Evolutionary conservation across 257 asterid genomes (phyloP).

Genomic region (Petunia axillaris): DNA sequence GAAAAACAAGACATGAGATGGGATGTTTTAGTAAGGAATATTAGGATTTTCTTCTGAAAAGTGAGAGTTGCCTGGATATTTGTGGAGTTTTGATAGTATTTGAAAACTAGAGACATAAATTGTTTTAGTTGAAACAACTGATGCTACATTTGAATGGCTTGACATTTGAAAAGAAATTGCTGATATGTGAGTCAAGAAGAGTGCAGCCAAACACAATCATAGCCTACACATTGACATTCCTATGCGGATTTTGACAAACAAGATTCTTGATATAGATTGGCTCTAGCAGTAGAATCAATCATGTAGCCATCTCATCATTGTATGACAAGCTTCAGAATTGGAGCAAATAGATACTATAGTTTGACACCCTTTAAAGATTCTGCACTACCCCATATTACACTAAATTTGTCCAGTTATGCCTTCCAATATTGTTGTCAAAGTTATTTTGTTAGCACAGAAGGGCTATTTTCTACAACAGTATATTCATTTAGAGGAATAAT

Average conservation of each 20-base stretch:
- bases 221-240: background rate
- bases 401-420: background rate
- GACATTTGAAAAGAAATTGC: conserved; percentile 8
- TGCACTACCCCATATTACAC: conserved; percentile 20
- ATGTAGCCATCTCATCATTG: background rate
- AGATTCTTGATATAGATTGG: background rate
- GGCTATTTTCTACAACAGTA: background rate
- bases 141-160: background rate
- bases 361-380: conserved; percentile 6
- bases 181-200: background rate
- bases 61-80: background rate
- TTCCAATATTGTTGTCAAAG: background rate
- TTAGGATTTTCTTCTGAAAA: background rate
- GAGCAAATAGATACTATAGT: background rate
- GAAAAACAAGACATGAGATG: background rate
- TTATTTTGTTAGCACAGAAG: background rate
- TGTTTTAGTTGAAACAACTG: conserved; percentile 10
- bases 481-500: background rate
- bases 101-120: background rate
- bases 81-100: background rate
- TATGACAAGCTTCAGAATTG: conserved; percentile 12
- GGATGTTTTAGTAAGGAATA: background rate
- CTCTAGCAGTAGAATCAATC: background rate
- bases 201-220: background rate
- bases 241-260: background rate